Base-by-base conservation (phyloP, 495 filamentous ascomycete species). In the Aspergillus indologenus region DNA sequence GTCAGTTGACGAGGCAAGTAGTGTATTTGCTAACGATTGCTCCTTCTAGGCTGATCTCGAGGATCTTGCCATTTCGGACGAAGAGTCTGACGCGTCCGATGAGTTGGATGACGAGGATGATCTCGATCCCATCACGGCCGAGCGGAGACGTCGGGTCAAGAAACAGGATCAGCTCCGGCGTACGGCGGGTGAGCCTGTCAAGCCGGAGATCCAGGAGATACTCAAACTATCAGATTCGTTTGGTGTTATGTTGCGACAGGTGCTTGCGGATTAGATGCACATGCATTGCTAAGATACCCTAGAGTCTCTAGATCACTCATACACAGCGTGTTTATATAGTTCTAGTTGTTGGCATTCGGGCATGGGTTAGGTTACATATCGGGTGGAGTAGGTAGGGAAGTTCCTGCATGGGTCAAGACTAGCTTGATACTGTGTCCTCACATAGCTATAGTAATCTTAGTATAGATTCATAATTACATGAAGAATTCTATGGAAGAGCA, bases 171-270 rank as follows among this genome's bases (percentile, higher is more conserved):
- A 87, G 45, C 78, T 98, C 42, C 82, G 90, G 62, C 80, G 92
- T 44, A 88, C 81, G 18, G 92, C 94, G 1, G 94, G 94, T 5
- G 95, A 98, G 77, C 94, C 94, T 3, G 73, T 80, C 45, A 98
- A 98, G 74, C 94, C 94, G 2, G 78, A 75, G 8, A 82, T 98
- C 5, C 75, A 65, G 22, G 94, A 98, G 78, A 81, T 96, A 45
- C 71, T 85, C 54, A 90, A 89, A 73, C 68, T 98, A 64, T 83
- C 82, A 60, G 85, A 87, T 15, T 85, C 86, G 53, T 98, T 98
- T 71, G 68, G 94, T 62, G 73, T 80, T 26, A 92, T 96, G 89
- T 71, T 98, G 68, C 84, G 93, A 73, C 81, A 84, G 71, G 92
- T 96, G 49, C 78, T 98, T 55, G 92, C 94, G 45, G 87, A 88